A percentile compares a stretch with the other conserved stretches of the same genome.
Evolutionary conservation across 75 land plant species (phyloP).

Genomic region (Pinus tabuliformis): DNA sequence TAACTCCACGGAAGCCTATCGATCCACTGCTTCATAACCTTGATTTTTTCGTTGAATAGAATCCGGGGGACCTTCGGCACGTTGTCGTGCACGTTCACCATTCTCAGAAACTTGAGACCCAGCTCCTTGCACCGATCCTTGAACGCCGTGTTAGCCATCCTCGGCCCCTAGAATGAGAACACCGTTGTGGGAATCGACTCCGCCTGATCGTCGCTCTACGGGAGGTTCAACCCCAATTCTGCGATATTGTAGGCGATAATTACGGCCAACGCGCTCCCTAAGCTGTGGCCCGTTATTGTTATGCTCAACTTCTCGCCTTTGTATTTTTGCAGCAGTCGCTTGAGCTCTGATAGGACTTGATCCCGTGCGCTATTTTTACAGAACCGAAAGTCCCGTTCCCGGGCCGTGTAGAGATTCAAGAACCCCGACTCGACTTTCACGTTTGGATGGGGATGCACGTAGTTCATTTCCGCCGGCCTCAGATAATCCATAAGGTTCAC

Average conservation of each 20-base stretch:
- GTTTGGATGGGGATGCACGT: not conserved
- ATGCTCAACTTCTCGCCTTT: slow-evolving; percentile 60
- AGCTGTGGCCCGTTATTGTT: slow-evolving; percentile 68
- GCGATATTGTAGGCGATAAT: slow-evolving; percentile 72
- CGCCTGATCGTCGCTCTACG: not conserved
- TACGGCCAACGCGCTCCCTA: slow-evolving; percentile 68
- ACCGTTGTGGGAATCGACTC: slow-evolving; percentile 31
- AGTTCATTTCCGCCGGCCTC: not conserved
- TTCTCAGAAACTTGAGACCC: slow-evolving; percentile 62
- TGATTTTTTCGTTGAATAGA: slow-evolving; percentile 45
- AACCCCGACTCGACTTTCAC: slow-evolving; percentile 8
- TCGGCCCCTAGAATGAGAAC: slow-evolving; percentile 61
- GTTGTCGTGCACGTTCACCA: slow-evolving; percentile 61
- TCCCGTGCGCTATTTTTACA: slow-evolving; percentile 25
- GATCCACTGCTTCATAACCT: slow-evolving; percentile 6
- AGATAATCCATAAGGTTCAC: slow-evolving; percentile 13
- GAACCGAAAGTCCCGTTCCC: slow-evolving; percentile 1
- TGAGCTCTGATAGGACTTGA: slow-evolving; percentile 54
- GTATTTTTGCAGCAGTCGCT: slow-evolving; percentile 26
- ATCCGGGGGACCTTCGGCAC: slow-evolving; percentile 56
- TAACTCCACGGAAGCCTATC: slow-evolving; percentile 57
- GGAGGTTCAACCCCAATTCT: slow-evolving; percentile 32
- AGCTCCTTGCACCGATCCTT: slow-evolving; percentile 41
- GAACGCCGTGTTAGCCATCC: slow-evolving; percentile 63
- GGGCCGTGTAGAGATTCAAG: slow-evolving; percentile 1